A percentile compares a stretch with the other conserved stretches of the same genome.
These are phyloP conservation scores for Cystobasidium pallidum DNA, from an alignment of 1,284 basidiomycete genomes.

Conservation along the genomic window DNA sequence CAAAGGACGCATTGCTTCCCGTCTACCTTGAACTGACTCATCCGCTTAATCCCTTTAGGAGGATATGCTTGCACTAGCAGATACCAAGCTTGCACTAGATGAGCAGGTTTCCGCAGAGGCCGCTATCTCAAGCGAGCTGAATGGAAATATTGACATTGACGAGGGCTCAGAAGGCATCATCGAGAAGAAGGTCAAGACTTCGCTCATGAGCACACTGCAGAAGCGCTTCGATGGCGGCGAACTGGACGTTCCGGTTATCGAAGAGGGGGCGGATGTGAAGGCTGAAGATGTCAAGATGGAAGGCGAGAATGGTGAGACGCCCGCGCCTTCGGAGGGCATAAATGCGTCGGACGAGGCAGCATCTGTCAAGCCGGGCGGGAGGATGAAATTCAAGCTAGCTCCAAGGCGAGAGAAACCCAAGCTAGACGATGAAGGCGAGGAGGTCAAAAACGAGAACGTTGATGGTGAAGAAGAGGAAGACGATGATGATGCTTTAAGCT, in stretches of 20 bases:
- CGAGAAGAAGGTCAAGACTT: slow-evolving; percentile 64
- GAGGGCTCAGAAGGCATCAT: slow-evolving; percentile 67
- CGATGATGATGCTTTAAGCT: slow-evolving; percentile 47
- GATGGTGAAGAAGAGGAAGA: slow-evolving; percentile 32
- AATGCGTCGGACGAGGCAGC: neutral
- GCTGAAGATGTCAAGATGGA: slow-evolving; percentile 34
- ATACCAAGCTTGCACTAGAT: slow-evolving; percentile 87
- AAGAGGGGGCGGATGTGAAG: slow-evolving; percentile 20
- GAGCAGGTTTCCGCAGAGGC: slow-evolving; percentile 72
- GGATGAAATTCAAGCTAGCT: slow-evolving; percentile 14
- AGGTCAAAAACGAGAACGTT: slow-evolving; percentile 38
- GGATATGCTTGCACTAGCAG: slow-evolving; percentile 85
- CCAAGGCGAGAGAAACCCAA: slow-evolving; percentile 9
- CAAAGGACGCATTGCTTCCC: too few species aligned
- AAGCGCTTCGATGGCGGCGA: slow-evolving; percentile 66
- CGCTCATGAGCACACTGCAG: slow-evolving; percentile 75
- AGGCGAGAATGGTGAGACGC: neutral
- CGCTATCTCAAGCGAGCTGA: slow-evolving; percentile 30
- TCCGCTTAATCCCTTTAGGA: slow-evolving; percentile 60
- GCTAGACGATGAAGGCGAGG: slow-evolving; percentile 20
- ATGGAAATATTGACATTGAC: slow-evolving; percentile 46
- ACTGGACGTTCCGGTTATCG: slow-evolving; percentile 40
- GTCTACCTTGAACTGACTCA: neutral
- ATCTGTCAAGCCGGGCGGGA: slow-evolving; percentile 9
- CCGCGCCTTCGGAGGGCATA: neutral